Base-by-base conservation (phyloP, 2,329 filamentous ascomycete species). In the Cryphonectria nitschkei region DNA sequence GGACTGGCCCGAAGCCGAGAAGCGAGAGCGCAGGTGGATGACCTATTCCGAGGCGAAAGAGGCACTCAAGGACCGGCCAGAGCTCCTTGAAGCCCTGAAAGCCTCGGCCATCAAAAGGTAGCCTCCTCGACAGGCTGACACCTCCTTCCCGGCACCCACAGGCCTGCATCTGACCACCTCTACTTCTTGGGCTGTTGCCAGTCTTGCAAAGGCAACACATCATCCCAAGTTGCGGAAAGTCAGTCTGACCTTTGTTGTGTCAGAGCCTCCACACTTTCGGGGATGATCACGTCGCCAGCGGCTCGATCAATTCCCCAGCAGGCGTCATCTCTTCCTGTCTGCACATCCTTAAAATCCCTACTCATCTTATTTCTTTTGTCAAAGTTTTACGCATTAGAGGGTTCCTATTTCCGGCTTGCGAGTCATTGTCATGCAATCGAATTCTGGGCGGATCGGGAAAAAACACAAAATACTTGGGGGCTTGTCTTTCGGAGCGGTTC, bases 1-100 rank as follows among this genome's bases (percentile, higher is more conserved):
- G 22, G 89, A 95, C 71, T 99, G 96, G 96, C 96, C 96, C 1
- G 96, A 99, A 84, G 92, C 88, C 84, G 90, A 97, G 82, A 98
- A 98, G 86, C 89, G 96, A 77, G 91, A 91, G 80, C 90, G 96
- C 72, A 89, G 92, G 80, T 99, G 96, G 96, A 94, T 97, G 81
- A 91, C 90, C 67, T 98, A 93, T 80, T 83, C 87, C 66, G 89
- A 97, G 80, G 96, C 96, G n/a, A 89, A 89, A 74, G 89, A 93
- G 75, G 90, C 91, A 65, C 84, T 99, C 77, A 87, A 89, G 75
- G 87, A 89, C 73, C 88, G 96, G 70, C 95, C 95, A 1, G 96
- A 98, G 85, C 85, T 99, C 71, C 84, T 95, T 74, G 93, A 97
- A 80, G 96, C 96, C 41, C 85, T 99, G 73, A 91, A 93, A 78